These are phyloP conservation scores for Mallotus japonicus DNA, from an alignment of 441 rosid genomes.

Conservation along the genomic window DNA sequence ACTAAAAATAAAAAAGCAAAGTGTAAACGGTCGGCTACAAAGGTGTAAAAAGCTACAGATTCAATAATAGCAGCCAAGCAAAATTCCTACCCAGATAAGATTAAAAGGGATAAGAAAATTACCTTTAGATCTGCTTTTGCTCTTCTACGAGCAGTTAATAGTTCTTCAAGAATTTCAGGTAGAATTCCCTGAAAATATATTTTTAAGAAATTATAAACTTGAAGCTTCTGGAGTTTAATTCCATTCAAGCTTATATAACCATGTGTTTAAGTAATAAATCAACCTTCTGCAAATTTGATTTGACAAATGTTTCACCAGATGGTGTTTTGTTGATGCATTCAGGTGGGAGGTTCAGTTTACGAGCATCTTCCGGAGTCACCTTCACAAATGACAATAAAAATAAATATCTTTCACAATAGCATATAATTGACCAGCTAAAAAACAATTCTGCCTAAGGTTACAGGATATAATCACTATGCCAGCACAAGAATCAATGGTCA, in stretches of 20 bases:
- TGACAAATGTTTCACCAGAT: slow-evolving; percentile 92
- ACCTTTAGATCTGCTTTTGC: slow-evolving; percentile 98
- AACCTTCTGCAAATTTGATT: slow-evolving; percentile 85
- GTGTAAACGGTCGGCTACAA: slow-evolving; percentile 10
- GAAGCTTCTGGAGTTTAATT: background rate
- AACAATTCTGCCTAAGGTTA: background rate
- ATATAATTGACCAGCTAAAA: background rate
- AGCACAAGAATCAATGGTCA: slow-evolving; percentile 17
- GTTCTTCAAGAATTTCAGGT: slow-evolving; percentile 99
- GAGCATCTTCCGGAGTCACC: slow-evolving; percentile 90
- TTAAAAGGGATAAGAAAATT: background rate
- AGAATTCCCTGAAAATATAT: slow-evolving; percentile 73
- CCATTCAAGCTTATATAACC: background rate
- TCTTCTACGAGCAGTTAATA: slow-evolving; percentile 87
- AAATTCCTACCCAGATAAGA: background rate
- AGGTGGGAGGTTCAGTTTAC: slow-evolving; percentile 78
- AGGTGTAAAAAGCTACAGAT: slow-evolving; percentile 4
- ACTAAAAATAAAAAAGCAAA: background rate
- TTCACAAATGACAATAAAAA: slow-evolving; percentile 34
- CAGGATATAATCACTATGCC: slow-evolving; percentile 11
- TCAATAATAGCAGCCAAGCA: slow-evolving; percentile 20
- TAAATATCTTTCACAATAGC: slow-evolving; percentile 23
- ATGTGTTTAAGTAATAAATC: background rate
- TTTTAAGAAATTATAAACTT: slow-evolving; percentile 1
- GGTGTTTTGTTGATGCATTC: slow-evolving; percentile 88